Base-by-base conservation (phyloP, 225 moss, liverwort and hornwort species). In the Rhytidiadelphus loreus region DNA sequence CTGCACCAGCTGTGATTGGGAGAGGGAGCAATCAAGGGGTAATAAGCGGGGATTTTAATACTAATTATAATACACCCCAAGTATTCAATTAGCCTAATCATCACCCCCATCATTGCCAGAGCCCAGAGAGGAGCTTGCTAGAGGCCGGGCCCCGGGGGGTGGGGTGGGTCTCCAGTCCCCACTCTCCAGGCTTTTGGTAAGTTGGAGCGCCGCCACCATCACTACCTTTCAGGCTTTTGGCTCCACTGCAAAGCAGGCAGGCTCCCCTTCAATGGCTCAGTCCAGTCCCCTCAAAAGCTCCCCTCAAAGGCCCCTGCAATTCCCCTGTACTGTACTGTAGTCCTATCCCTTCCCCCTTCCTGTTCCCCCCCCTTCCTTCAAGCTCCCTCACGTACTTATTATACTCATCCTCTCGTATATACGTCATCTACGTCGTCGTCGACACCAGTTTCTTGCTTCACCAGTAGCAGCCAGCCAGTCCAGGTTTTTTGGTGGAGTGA, bases 341-440 rank as follows among this genome's bases (percentile, higher is more conserved):
- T 66, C 66, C 83, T 83, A 88, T 84, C 88, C 58, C 48, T 77
- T 88, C 64, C 52, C 52, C 58, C n/a, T 56, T 28, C 58, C 80
- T 13, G 39, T 60, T 39, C 71, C 68, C 69, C 77, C 33, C 52
- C 16, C 52, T 11, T 48, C 18, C 43, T 87, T 58, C 26, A 39
- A 50, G 76, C 86, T 44, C 44, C 23, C 63, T 43, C 48, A 37
- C 80, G 48, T 82, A 48, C 72, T 82, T 73, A 52, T 72, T 73
- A 75, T 82, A 88, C 83, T 83, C 74, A 33, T 35, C 74, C 43
- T 33, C 82, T 8, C 71, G 26, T n/a, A 71, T 64, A 52, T 60
- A 73, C 82, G 88, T 88, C 88, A 74, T 29, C 74, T 82, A 82
- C 77, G 83, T 88, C 77, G 88, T 88, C 88, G 69, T 88, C 84